A percentile compares a stretch with the other conserved stretches of the same genome.
These are phyloP conservation scores for Penicillium sp. DNA, from an alignment of 2,329 filamentous ascomycete genomes.

Conservation along the genomic window DNA sequence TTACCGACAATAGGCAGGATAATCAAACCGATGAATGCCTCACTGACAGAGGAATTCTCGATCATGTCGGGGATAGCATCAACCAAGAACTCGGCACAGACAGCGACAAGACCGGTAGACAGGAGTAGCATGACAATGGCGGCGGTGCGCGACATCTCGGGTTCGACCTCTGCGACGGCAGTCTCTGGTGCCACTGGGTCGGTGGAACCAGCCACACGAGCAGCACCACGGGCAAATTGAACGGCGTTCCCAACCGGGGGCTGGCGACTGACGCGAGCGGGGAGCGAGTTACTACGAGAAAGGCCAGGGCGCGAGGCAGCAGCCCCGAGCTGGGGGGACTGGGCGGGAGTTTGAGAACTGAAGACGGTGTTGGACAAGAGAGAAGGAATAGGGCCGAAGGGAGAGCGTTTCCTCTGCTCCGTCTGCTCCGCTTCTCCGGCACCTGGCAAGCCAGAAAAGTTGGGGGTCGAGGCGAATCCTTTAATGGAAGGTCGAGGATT, in stretches of 20 bases:
- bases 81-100: conserved; percentile 75
- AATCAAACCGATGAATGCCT: conserved; percentile 80
- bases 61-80: conserved; percentile 74
- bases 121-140: conserved; percentile 62
- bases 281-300: conserved; percentile 42
- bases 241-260: conserved; percentile 42
- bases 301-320: conserved; percentile 29
- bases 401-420: conserved; percentile 34
- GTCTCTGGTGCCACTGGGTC: conserved; percentile 23
- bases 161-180: conserved; percentile 27
- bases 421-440: conserved; percentile 27
- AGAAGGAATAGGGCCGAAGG: conserved; percentile 42
- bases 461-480: conserved; percentile 24
- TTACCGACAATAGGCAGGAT: conserved; percentile 84
- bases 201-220: conserved; percentile 32
- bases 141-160: conserved; percentile 61
- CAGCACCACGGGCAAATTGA: conserved; percentile 42
- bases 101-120: conserved; percentile 64
- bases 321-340: conserved; percentile 22
- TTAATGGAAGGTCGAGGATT: conserved; percentile 24
- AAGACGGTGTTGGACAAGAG: conserved; percentile 46
- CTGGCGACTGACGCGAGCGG: conserved; percentile 34
- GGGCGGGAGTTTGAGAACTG: conserved; percentile 27
- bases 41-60: conserved; percentile 63
- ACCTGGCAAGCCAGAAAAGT: conserved; percentile 19